Conservation (phyloP, 1,284 basidiomycete species). For the Omphalotus olearius region DNA sequence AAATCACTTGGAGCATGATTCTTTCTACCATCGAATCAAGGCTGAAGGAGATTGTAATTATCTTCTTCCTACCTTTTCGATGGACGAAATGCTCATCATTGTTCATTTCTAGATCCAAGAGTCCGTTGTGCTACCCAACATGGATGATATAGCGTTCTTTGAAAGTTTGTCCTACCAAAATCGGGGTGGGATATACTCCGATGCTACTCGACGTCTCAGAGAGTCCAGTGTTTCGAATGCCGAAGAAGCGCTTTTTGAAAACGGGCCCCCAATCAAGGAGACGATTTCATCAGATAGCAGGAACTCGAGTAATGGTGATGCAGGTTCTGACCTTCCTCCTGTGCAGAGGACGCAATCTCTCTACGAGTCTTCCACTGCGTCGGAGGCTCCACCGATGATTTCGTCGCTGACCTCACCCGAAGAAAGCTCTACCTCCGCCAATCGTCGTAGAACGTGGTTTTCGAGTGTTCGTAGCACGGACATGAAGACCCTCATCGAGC, state of each 20-base stretch:
- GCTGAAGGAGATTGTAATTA: constrained; percentile 83
- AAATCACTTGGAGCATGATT: constrained; percentile 93
- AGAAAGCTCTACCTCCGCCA: constrained; percentile 1
- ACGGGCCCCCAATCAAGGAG: background rate
- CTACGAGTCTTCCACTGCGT: constrained; percentile 1
- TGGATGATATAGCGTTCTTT: constrained; percentile 98
- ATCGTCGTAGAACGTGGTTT: constrained; percentile 35
- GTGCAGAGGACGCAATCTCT: background rate
- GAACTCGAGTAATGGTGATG: background rate
- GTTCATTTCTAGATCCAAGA: constrained; percentile 71
- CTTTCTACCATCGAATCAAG: constrained; percentile 86
- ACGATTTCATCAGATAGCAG: background rate
- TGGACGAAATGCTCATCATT: constrained; percentile 4
- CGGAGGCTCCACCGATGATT: background rate
- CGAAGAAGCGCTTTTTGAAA: background rate
- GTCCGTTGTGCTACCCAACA: constrained; percentile 92
- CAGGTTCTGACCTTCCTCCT: background rate
- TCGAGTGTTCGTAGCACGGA: constrained; percentile 32
- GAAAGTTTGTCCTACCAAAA: constrained; percentile 64
- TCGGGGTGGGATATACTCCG: constrained; percentile 90
- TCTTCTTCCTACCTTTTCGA: background rate
- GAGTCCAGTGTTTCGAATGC: constrained; percentile 16
- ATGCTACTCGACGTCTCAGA: constrained; percentile 55
- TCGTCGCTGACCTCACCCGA: constrained; percentile 8
- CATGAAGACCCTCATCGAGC: constrained; percentile 9